Conservation (phyloP, 257 asterid genomes). For the Anisodus tanguticus region DNA sequence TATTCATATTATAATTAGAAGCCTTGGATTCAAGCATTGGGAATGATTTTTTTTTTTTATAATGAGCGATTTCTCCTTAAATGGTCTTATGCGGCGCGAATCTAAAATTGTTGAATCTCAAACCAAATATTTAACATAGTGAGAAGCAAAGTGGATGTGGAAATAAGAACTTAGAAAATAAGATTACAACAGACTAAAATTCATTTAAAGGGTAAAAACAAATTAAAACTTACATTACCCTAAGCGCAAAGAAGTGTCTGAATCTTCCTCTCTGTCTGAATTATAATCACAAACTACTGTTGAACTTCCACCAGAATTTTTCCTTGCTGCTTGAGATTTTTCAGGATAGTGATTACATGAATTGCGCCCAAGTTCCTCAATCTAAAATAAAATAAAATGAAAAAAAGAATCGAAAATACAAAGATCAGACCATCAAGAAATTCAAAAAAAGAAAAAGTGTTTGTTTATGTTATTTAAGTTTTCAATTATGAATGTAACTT, state of each 20-base stretch:
- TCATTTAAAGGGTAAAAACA: neutral
- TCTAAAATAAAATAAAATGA: slow-evolving; percentile 36
- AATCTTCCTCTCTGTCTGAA: slow-evolving; percentile 16
- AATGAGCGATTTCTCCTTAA: neutral
- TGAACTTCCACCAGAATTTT: slow-evolving; percentile 35
- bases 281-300: slow-evolving; percentile 34
- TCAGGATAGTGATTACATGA: slow-evolving; percentile 42
- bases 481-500: no score
- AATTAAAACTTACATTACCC: slow-evolving; percentile 46
- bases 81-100: neutral
- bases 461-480: neutral
- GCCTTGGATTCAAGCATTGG: neutral
- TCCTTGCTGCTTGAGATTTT: slow-evolving; percentile 38
- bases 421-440: neutral
- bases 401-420: neutral
- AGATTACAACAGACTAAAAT: neutral
- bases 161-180: no score
- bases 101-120: neutral
- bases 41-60: no score
- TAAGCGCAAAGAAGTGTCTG: slow-evolving; percentile 66
- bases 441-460: neutral
- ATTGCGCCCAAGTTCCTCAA: slow-evolving; percentile 62
- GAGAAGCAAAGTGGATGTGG: neutral
- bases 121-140: fast-evolving
- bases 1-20: no score